phyloP scores from a whole-genome alignment of 768 basidiomycete genomes.

The Paxillus ammoniavirescens region DNA sequence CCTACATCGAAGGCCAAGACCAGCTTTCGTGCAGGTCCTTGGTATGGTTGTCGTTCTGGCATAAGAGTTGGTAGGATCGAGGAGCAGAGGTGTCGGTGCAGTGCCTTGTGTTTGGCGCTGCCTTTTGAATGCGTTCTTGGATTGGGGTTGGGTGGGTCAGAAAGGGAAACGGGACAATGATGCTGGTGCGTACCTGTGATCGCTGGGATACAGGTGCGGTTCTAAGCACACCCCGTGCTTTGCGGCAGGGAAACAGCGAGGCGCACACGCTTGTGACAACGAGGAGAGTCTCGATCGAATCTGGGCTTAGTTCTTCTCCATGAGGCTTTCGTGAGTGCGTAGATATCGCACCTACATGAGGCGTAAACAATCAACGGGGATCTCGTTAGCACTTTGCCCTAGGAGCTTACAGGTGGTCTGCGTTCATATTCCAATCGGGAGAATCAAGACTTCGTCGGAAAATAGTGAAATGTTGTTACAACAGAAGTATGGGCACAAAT shows the following conservation, averaged over 20 bases:
- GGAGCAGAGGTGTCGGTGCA: neutral
- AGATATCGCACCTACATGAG: neutral
- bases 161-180: neutral
- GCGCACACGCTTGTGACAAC: slow-evolving; percentile 6
- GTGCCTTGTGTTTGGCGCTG: neutral
- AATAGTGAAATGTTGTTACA: neutral
- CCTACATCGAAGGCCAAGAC: slow-evolving; percentile 54
- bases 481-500: neutral
- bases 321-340: slow-evolving; percentile 4
- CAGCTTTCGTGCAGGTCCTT: slow-evolving; percentile 40
- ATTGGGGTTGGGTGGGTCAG: neutral
- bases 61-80: slow-evolving; percentile 7
- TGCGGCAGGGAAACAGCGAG: slow-evolving; percentile 14
- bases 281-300: slow-evolving; percentile 6
- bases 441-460: neutral
- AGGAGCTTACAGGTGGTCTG: neutral
- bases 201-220: no score
- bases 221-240: neutral
- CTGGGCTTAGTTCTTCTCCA: slow-evolving; percentile 2
- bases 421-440: neutral
- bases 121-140: neutral
- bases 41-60: slow-evolving; percentile 36
- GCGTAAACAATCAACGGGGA: neutral
- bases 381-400: neutral
- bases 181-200: neutral